Percentiles rank a stretch among this genome's conserved stretches.
phyloP scores from a whole-genome alignment of 306 rosid species.

The Fragaria nilgerrensis region DNA sequence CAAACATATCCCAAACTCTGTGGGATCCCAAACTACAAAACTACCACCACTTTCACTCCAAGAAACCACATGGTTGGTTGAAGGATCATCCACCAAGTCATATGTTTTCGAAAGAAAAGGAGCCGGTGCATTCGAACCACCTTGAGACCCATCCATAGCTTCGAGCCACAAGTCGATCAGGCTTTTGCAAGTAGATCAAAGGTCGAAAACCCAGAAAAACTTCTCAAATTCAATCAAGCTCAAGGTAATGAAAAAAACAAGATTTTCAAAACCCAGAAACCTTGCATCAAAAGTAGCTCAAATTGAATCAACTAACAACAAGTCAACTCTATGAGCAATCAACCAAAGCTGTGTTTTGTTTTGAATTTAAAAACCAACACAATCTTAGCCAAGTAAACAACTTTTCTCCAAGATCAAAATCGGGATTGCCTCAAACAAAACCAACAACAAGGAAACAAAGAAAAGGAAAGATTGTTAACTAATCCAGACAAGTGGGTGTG shows the following conservation, averaged over 20 bases:
- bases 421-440: constrained; percentile 7
- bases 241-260: not conserved
- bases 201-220: not conserved
- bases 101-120: constrained; percentile 45
- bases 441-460: not conserved
- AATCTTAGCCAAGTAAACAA: not conserved
- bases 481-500: not conserved
- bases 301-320: not conserved
- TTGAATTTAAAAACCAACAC: not conserved
- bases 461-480: not conserved
- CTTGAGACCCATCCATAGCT: constrained; percentile 35
- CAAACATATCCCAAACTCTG: constrained; percentile 36
- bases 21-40: constrained; percentile 41
- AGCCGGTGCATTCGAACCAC: constrained; percentile 33
- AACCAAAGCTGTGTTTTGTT: constrained; percentile 9
- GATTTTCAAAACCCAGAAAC: constrained; percentile 9
- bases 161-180: constrained; percentile 2
- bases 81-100: constrained; percentile 37
- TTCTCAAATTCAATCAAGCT: not conserved
- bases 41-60: constrained; percentile 40
- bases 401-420: not conserved
- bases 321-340: constrained; percentile 5
- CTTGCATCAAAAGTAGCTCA: not conserved
- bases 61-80: constrained; percentile 29
- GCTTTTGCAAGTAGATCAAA: constrained; percentile 3